Conservation (phyloP, 441 rosid species). For the Bruguiera hainesii region DNA sequence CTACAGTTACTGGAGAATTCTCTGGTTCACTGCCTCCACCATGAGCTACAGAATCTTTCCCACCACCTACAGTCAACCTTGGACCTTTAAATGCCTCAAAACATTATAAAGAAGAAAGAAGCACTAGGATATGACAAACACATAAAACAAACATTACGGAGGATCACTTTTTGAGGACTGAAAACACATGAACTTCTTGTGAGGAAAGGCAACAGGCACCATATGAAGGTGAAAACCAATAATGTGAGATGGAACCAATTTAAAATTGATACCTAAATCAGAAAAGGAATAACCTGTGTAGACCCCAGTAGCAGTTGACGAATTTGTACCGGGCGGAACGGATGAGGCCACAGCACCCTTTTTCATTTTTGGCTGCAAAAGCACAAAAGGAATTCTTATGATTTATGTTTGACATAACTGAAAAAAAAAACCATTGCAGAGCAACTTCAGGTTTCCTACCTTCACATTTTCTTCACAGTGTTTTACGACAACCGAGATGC, state of each 20-base stretch:
- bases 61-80: conserved; percentile 25
- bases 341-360: conserved; percentile 55
- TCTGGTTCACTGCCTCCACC: conserved; percentile 52
- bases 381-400: conserved; percentile 12
- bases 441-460: conserved; percentile 39
- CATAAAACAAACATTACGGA: background rate
- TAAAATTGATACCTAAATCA: background rate
- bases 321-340: conserved; percentile 28
- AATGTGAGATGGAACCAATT: background rate
- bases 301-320: conserved; percentile 23
- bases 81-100: conserved; percentile 16
- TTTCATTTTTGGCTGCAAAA: conserved; percentile 68
- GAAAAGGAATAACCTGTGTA: conserved; percentile 47
- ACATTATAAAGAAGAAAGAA: conserved; percentile 18
- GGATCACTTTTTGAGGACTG: background rate
- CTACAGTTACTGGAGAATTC: conserved; percentile 21
- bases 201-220: background rate
- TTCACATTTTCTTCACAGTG: conserved; percentile 89
- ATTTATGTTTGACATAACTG: background rate
- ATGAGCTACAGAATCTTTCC: conserved; percentile 34
- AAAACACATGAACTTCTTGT: background rate
- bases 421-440: background rate
- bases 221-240: background rate
- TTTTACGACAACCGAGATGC: conserved; percentile 71
- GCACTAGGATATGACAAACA: conserved; percentile 11